Evolutionary conservation across 169 alveolate species (phyloP), one percentile per base, ranked within the genome.

Genomic region (Eimeria necatrix): DNA sequence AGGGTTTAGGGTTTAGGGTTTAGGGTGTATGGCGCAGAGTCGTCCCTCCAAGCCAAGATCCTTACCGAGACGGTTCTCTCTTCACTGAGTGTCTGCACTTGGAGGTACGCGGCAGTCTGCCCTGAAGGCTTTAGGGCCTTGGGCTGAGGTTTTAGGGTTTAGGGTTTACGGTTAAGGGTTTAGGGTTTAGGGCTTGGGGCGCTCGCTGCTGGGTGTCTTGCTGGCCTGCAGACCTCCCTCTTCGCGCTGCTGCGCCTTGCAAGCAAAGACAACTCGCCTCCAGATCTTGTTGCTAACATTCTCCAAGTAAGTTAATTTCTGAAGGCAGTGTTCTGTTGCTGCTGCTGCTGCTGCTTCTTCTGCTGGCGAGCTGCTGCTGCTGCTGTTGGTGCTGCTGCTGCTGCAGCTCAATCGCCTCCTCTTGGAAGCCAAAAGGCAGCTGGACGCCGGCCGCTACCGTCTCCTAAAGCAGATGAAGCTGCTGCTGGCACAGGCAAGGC

Each of bases 31-130:
- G 6, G 22, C 9, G 85, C 86, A 88, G 94, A 53, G 74, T 88
- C n/a, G 68, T 76, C 22, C 94, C 94, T 16, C 94, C 94, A 2
- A 88, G 94, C 94, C 94, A 88, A 49, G 94, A 88, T 18, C 76
- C 94, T 22, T 88, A 70, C 59, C 74, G 94, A 70, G 94, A 88
- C 74, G 94, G 94, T 8, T 52, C 59, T 10, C 74, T 70, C 87
- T 88, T 88, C 86, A 53, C 76, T 60, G 94, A 88, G 22, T 88
- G 94, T 52, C 71, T 88, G 18, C 94, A 88, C 52, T 51, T 88
- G 46, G 94, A 88, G 86, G 94, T 88, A 32, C 20, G 86, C 20
- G 83, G 83, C 68, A 18, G 2, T 56, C 2, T 18, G 22, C 68
- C 20, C 22, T 56, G 12, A 14, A 10, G 12, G 68, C 68, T 56